phyloP scores from a whole-genome alignment of 2,329 filamentous ascomycete genomes.

The Dactylellina cionopaga region DNA sequence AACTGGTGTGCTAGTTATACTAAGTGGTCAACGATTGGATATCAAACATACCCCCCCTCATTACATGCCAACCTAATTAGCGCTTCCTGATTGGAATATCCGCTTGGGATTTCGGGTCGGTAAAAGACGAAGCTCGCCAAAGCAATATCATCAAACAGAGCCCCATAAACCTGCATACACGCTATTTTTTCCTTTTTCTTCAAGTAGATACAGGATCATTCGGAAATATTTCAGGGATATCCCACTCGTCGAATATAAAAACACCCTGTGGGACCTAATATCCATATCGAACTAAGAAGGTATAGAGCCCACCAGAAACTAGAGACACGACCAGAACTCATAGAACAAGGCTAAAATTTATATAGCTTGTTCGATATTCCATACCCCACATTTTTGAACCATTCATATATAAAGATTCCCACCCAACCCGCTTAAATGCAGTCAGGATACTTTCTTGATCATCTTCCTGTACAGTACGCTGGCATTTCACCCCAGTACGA shows the following conservation, averaged over 20 bases:
- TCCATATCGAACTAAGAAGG: conserved; percentile 19
- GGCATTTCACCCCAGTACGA: conserved; percentile 35
- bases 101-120: conserved; percentile 1
- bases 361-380: conserved; percentile 13
- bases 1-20: conserved; percentile 1
- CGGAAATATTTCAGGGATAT: conserved; percentile 18
- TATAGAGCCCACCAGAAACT: conserved; percentile 6
- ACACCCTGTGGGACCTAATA: conserved; percentile 38
- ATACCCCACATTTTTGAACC: conserved; percentile 47
- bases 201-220: conserved; percentile 5
- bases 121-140: conserved; percentile 15
- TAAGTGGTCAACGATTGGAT: background rate
- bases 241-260: conserved; percentile 36
- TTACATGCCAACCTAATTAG: conserved; percentile 13
- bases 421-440: conserved; percentile 44
- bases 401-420: conserved; percentile 34
- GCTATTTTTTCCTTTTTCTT: conserved; percentile 25
- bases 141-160: conserved; percentile 7
- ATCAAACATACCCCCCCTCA: background rate
- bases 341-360: background rate
- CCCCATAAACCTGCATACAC: conserved; percentile 12
- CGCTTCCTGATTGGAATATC: conserved; percentile 1
- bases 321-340: background rate
- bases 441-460: conserved; percentile 21
- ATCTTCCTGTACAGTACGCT: conserved; percentile 31